phyloP scores from a whole-genome alignment of 2,329 filamentous ascomycete species.

The Fusarium haematococcum region DNA sequence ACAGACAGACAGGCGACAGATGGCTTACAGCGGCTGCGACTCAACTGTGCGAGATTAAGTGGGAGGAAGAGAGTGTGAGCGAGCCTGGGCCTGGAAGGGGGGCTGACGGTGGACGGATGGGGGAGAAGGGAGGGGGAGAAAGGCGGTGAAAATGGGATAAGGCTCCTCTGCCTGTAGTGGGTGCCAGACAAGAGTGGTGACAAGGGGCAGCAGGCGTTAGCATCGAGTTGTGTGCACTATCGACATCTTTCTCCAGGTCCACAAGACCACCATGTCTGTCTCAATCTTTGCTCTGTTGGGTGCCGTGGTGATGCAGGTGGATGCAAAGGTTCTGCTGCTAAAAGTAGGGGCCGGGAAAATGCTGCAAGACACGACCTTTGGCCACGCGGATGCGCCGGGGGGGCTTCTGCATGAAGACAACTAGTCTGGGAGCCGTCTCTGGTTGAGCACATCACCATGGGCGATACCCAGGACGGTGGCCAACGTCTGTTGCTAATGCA shows the following conservation, averaged over 20 bases:
- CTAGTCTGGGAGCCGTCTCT: conserved; percentile 38
- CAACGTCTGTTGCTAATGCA: conserved; percentile 38
- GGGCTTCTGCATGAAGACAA: conserved; percentile 39
- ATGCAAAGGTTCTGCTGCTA: conserved; percentile 19
- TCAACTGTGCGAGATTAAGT: conserved; percentile 36
- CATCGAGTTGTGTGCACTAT: conserved; percentile 27
- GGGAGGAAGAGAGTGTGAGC: conserved; percentile 26
- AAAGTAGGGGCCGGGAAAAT: conserved; percentile 26
- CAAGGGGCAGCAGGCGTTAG: conserved; percentile 22
- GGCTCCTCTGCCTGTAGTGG: conserved; percentile 6
- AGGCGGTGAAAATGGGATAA: conserved; percentile 44
- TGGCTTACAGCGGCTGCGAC: conserved; percentile 34
- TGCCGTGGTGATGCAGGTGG: conserved; percentile 33
- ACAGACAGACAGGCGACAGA: conserved; percentile 17
- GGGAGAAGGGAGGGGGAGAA: conserved; percentile 37
- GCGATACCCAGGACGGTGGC: conserved; percentile 28
- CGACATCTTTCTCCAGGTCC: conserved; percentile 20
- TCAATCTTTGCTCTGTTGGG: conserved; percentile 26
- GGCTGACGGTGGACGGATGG: conserved; percentile 19
- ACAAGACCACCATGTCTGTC: conserved; percentile 16
- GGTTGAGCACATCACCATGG: conserved; percentile 21
- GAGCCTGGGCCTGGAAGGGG: conserved; percentile 34
- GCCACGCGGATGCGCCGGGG: conserved; percentile 41
- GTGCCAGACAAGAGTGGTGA: conserved; percentile 8
- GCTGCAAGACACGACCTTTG: conserved; percentile 41